Base-by-base conservation (phyloP, 2,329 filamentous ascomycete species). In the Bipolaris bicolor region DNA sequence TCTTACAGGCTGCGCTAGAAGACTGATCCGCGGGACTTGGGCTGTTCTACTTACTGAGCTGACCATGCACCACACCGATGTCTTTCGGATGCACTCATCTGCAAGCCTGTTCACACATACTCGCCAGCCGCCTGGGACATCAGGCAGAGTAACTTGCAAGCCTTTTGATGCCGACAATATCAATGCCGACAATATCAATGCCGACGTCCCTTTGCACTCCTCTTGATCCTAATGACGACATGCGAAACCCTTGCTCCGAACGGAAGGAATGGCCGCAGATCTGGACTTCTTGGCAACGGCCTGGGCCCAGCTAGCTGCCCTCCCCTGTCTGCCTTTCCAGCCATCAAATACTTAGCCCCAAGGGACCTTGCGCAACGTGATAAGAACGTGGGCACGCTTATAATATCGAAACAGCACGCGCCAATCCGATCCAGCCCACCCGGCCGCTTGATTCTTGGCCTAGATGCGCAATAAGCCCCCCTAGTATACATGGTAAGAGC, bases 211-310 rank as follows among this genome's bases (percentile, higher is more conserved):
- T 15, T 18, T 50, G 24, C 37, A 26, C 16, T n/a, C 16, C 18
- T 33, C 10, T 15, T 15, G 26, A 22, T 15, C 20, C 33, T 15
- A 39, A 66, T 69, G 65, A 66, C 62, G 65, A 65, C 64, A 65
- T 58, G 43, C 33, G 40, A 41, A 40, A 40, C 51, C 45, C 49
- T 41, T 40, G 49, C 16, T 39, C 24, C 18, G 60, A 36, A 43
- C 34, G 52, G 50, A 29, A 36, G 40, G 16, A 45, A 58, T 33
- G 48, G 51, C 53, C 48, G 51, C 45, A 47, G 57, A 56, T 50
- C 59, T 64, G 53, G 39, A 52, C 37, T 39, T 43, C 67, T 69
- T 68, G 67, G 67, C 67, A 69, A 69, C 66, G 67, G 67, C 65
- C 62, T 64, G 59, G 63, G 58, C 58, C 61, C 41, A 44, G 16